Base-by-base conservation (phyloP, 2,329 filamentous ascomycete genomes). In the Aspergillus hiratsukae region DNA sequence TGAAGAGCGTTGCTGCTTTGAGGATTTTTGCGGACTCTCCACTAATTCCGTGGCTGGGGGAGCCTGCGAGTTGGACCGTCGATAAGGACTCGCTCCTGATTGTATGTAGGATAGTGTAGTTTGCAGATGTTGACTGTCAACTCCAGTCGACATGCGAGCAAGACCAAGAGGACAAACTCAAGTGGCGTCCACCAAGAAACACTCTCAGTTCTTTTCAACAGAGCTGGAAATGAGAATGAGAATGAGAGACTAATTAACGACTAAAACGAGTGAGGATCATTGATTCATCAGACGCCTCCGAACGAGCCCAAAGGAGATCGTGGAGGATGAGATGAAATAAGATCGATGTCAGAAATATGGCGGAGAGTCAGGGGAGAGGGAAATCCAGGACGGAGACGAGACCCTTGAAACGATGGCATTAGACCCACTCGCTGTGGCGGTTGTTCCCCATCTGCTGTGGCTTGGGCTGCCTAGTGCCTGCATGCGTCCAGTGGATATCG, bases 111-210 rank as follows among this genome's bases (percentile, higher is more conserved):
- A 81, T 76, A 80, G 82, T 65, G 82, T 76, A 63, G 72, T 75
- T 64, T 78, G 74, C 67, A 75, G 76, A 67, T 74, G 72, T 72
- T 75, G 76, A 65, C 76, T 73, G 73, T 81, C 77, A 64, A 80
- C 72, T 62, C 77, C 77, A 74, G 80, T 81, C 75, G 81, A 83
- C 81, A 83, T 83, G 70, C 75, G 76, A 75, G 67, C 69, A 70
- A 65, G 63, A 62, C 53, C 43, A 61, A 56, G 57, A 53, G 53
- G 53, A 51, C 35, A 58, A 57, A 51, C 14, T 37, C 31, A 51
- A 59, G 57, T 61, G 61, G 58, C 62, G 63, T 61, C 58, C 58
- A 57, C 56, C 57, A 59, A 54, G 57, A 55, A 55, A 61, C 48
- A 52, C 52, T 53, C 45, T 54, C 46, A 29, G 37, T 31, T 51